These are phyloP conservation scores for Stereum hirsutum DNA, from an alignment of 1,284 basidiomycete species.

Conservation along the genomic window DNA sequence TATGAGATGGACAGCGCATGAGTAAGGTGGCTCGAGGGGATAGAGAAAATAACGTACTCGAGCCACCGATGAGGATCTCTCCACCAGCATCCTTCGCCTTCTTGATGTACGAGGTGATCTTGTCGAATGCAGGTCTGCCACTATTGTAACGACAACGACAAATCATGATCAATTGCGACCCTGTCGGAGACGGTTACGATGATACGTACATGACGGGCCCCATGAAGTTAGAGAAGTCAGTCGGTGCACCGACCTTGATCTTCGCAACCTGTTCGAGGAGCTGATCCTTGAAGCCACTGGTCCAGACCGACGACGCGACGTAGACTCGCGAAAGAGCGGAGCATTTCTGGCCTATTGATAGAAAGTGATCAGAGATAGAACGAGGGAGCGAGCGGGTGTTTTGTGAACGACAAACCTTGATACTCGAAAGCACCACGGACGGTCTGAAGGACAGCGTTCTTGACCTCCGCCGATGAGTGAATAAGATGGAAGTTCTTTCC, in stretches of 20 bases:
- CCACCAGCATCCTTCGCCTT: slow-evolving; percentile 88
- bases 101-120: slow-evolving; percentile 78
- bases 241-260: slow-evolving; percentile 79
- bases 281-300: slow-evolving; percentile 78
- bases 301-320: slow-evolving; percentile 84
- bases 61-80: slow-evolving; percentile 83
- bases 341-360: slow-evolving; percentile 82
- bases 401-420: slow-evolving; percentile 48
- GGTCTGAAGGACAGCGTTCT: slow-evolving; percentile 83
- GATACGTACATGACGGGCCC: slow-evolving; percentile 85
- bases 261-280: slow-evolving; percentile 69
- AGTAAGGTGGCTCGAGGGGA: neutral
- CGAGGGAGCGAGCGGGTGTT: neutral
- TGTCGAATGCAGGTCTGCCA: slow-evolving; percentile 81
- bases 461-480: slow-evolving; percentile 81
- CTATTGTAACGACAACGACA: slow-evolving; percentile 24
- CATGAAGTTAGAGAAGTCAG: slow-evolving; percentile 83
- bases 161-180: neutral
- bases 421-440: slow-evolving; percentile 95
- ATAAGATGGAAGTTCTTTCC: slow-evolving; percentile 99
- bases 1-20: slow-evolving; percentile 16
- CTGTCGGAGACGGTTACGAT: neutral
- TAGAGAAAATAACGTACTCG: slow-evolving; percentile 32
- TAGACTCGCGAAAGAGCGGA: slow-evolving; percentile 91
- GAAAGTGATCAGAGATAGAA: neutral